These are phyloP conservation scores for Lavandula angustifolia DNA, from an alignment of 257 asterid species.

Conservation along the genomic window DNA sequence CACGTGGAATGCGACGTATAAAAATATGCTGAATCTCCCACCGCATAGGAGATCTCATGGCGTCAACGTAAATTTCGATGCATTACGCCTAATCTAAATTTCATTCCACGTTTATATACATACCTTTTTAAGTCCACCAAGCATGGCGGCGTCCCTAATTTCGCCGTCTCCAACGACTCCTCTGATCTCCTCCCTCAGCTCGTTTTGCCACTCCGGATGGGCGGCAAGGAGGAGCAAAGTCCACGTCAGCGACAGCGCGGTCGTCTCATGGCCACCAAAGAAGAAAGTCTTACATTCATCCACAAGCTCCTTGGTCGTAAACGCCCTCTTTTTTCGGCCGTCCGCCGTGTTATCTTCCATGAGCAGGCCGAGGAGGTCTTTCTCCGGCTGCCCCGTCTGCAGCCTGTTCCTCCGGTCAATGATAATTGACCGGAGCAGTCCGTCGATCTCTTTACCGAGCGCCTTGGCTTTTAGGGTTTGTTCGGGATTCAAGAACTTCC, in stretches of 20 bases:
- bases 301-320: conserved; percentile 64
- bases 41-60: conserved; percentile 4
- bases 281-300: conserved; percentile 94
- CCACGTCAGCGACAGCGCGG: conserved; percentile 83
- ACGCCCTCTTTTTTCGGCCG: conserved; percentile 40
- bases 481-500: conserved; percentile 57
- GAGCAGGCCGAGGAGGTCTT: conserved; percentile 66
- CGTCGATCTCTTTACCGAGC: conserved; percentile 69
- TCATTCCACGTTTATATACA: neutral
- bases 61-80: conserved; percentile 15
- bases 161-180: conserved; percentile 55
- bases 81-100: no score
- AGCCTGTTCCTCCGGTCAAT: conserved; percentile 34
- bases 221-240: conserved; percentile 64
- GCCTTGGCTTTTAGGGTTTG: conserved; percentile 47
- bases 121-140: conserved; percentile 77
- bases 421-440: conserved; percentile 52
- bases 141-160: conserved; percentile 48
- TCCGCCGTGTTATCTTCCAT: conserved; percentile 45
- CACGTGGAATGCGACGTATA: neutral
- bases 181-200: conserved; percentile 66
- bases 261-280: conserved; percentile 94
- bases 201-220: conserved; percentile 71
- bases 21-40: neutral
- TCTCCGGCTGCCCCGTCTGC: neutral